Evolutionary conservation across 1,284 basidiomycete genomes (phyloP).

Genomic region (Puccinia novopanici): DNA sequence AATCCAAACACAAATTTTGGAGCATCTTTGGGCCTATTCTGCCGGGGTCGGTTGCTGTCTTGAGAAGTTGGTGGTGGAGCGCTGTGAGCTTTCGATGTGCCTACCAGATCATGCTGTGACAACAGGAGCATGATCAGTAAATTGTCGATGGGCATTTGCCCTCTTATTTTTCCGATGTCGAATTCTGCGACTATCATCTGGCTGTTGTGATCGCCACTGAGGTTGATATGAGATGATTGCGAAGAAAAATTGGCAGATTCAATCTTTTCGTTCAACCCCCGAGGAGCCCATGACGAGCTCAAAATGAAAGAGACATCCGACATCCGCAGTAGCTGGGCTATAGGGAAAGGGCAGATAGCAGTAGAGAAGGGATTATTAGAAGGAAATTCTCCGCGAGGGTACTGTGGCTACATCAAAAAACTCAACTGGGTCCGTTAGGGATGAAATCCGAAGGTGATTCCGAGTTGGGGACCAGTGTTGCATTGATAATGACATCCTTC

Average conservation of each 20-base stretch:
- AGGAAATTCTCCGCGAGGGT: background rate
- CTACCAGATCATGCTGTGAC: background rate
- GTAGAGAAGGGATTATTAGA: background rate
- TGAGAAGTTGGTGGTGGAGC: background rate
- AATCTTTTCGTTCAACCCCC: slow-evolving; percentile 20
- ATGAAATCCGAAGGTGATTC: background rate
- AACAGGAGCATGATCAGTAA: slow-evolving; percentile 34
- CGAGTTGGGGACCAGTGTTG: slow-evolving; percentile 14
- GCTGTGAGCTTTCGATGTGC: background rate
- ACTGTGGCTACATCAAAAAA: background rate
- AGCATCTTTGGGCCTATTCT: background rate
- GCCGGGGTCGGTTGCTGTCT: slow-evolving; percentile 2
- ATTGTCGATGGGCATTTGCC: slow-evolving; percentile 42
- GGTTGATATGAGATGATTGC: slow-evolving; percentile 22
- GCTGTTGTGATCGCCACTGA: slow-evolving; percentile 44
- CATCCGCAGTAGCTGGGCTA: slow-evolving; percentile 31
- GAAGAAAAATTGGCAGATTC: slow-evolving; percentile 12
- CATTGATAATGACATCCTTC: slow-evolving; percentile 44
- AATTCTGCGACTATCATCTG: slow-evolving; percentile 43
- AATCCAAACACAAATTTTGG: slow-evolving; percentile 40
- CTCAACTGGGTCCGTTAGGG: slow-evolving; percentile 26
- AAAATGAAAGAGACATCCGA: slow-evolving; percentile 45
- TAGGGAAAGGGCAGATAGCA: background rate
- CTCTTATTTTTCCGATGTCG: slow-evolving; percentile 43
- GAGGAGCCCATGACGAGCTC: slow-evolving; percentile 42